These are phyloP conservation scores for Apiotrichum akiyoshidainum DNA, from an alignment of 1,284 basidiomycete species.

Conservation along the genomic window DNA sequence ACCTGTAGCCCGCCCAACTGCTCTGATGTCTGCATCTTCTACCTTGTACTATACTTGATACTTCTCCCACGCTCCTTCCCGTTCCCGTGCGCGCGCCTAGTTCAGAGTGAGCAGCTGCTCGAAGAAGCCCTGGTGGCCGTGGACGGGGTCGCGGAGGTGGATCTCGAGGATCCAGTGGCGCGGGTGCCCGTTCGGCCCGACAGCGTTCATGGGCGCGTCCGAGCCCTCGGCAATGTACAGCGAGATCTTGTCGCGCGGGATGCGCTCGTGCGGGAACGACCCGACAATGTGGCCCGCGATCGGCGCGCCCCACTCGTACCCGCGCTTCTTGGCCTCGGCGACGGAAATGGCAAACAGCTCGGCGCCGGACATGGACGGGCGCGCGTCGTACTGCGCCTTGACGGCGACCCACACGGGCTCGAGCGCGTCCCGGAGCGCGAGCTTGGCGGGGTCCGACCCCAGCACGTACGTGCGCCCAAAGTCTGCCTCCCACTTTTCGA, in stretches of 20 bases:
- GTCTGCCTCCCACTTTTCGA: constrained; percentile 22
- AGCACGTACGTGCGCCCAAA: constrained; percentile 23
- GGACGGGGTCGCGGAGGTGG: constrained; percentile 12
- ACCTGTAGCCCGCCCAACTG: no score
- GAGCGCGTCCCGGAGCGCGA: constrained; percentile 14
- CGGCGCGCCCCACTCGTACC: constrained; percentile 17
- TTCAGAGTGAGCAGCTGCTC: constrained; percentile 16
- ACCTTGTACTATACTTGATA: no score
- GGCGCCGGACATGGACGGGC: constrained; percentile 16
- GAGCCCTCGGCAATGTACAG: constrained; percentile 19
- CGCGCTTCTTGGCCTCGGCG: constrained; percentile 1
- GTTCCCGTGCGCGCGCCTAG: no score
- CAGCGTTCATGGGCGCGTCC: constrained; percentile 5
- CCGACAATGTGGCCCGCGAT: constrained; percentile 19
- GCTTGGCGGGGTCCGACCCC: constrained; percentile 17
- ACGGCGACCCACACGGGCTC: constrained; percentile 15
- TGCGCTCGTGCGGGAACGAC: constrained; percentile 21
- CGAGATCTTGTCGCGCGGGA: constrained; percentile 20
- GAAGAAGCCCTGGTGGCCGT: constrained; percentile 18
- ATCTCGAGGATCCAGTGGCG: constrained; percentile 23
- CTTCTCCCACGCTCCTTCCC: no score
- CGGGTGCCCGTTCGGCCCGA: constrained; percentile 13
- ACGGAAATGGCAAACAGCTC: constrained; percentile 16
- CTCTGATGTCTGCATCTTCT: no score
- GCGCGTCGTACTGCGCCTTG: constrained; percentile 16